phyloP scores from a whole-genome alignment of 2,329 filamentous ascomycete species.

The Sclerotinia borealis region DNA sequence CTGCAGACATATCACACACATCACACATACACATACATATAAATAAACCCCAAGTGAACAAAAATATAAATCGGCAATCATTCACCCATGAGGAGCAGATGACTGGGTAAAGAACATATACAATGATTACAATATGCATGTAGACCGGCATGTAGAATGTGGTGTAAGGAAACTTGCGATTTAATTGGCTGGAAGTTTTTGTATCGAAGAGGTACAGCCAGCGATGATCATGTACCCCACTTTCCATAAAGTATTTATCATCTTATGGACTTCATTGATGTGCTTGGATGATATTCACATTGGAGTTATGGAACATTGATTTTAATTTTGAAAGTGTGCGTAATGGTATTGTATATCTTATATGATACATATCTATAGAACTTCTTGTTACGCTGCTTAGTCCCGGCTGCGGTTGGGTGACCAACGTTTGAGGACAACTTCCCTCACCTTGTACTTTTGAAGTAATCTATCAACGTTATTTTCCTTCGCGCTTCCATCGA shows the following conservation, averaged over 20 bases:
- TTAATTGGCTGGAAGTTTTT: not conserved
- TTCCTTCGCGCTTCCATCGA: conserved; percentile 40
- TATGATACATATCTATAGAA: not conserved
- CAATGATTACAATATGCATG: not conserved
- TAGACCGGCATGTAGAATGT: not conserved
- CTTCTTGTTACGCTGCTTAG: not conserved
- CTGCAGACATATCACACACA: no score
- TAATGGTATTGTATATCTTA: not conserved
- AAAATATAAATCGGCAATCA: not conserved
- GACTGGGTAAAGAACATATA: not conserved
- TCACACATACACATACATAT: no score
- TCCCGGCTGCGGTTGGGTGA: conserved; percentile 58
- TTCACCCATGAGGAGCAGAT: not conserved
- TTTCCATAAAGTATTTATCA: not conserved
- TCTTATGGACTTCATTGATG: not conserved
- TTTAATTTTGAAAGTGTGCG: not conserved
- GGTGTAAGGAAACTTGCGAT: not conserved
- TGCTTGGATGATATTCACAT: not conserved
- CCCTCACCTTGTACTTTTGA: conserved; percentile 67
- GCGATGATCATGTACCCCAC: conserved; percentile 1
- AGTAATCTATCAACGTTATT: conserved; percentile 58
- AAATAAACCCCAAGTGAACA: not conserved
- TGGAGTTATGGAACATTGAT: not conserved
- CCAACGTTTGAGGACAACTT: conserved; percentile 79
- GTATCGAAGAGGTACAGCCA: not conserved